These are phyloP conservation scores for Botryotinia narcissicola DNA, from an alignment of 2,329 filamentous ascomycete genomes.

Conservation along the genomic window DNA sequence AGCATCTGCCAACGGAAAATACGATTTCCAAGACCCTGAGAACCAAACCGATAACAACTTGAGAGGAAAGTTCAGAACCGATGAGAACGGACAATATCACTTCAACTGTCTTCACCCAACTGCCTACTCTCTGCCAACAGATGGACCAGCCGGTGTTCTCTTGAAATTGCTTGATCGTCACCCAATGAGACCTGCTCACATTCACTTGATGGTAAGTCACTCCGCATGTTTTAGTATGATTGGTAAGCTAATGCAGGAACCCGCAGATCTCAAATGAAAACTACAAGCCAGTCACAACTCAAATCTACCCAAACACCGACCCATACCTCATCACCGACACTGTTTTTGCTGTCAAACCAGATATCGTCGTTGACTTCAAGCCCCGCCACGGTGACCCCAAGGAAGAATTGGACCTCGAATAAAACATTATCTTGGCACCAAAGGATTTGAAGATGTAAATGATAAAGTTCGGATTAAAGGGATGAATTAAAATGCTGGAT, in stretches of 20 bases:
- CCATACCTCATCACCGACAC: constrained; percentile 55
- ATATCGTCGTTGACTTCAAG: constrained; percentile 46
- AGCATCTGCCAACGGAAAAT: constrained; percentile 55
- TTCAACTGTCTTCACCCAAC: constrained; percentile 51
- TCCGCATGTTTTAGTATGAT: not conserved
- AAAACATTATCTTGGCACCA: constrained; percentile 36
- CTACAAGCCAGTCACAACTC: constrained; percentile 68
- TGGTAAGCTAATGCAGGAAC: constrained; percentile 3
- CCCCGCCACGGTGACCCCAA: constrained; percentile 38
- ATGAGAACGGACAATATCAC: constrained; percentile 53
- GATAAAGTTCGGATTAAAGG: not conserved
- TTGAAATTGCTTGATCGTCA: constrained; percentile 55
- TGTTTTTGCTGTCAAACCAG: constrained; percentile 55
- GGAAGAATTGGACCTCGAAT: constrained; percentile 39
- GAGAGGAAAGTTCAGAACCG: constrained; percentile 58
- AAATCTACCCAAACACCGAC: constrained; percentile 70
- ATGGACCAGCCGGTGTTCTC: constrained; percentile 54
- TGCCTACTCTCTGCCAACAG: constrained; percentile 41
- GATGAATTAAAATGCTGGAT: not conserved
- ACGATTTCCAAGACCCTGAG: constrained; percentile 61
- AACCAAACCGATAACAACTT: constrained; percentile 60
- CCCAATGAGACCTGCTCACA: constrained; percentile 56
- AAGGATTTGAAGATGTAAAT: constrained; percentile 12
- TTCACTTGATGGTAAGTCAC: constrained; percentile 51
- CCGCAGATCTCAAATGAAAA: constrained; percentile 51